Evolutionary conservation across 306 rosid species (phyloP).

Genomic region (Herpetospermum pedunculosum): DNA sequence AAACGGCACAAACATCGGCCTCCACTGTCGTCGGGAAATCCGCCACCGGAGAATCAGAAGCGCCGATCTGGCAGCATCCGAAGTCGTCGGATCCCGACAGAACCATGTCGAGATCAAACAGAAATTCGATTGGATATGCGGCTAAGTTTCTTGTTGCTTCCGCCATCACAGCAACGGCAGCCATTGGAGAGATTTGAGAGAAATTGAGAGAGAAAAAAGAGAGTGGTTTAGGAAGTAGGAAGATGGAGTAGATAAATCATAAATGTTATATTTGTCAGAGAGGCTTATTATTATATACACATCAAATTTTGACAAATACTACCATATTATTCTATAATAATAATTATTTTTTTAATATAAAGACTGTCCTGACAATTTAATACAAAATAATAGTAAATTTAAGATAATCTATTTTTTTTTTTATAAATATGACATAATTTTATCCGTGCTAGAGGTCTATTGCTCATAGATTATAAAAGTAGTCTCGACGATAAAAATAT

Average conservation of each 20-base stretch:
- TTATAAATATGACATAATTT: too few relatives aligned
- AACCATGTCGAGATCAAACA: conserved; percentile 5
- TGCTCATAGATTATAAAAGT: too few relatives aligned
- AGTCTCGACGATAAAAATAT: too few relatives aligned
- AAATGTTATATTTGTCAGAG: not conserved
- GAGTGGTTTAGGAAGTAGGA: not conserved
- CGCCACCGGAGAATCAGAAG: not conserved
- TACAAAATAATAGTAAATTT: too few relatives aligned
- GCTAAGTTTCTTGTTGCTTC: not conserved
- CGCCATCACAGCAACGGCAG: not conserved
- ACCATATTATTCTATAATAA: not conserved
- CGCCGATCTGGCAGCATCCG: not conserved
- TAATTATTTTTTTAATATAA: too few relatives aligned
- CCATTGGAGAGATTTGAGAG: conserved; percentile 1
- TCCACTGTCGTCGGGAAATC: conserved; percentile 21
- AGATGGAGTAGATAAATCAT: not conserved
- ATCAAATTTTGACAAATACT: not conserved
- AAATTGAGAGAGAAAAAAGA: not conserved
- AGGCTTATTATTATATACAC: not conserved
- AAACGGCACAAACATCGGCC: conserved; percentile 36
- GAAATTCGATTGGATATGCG: not conserved
- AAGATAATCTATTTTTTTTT: too few relatives aligned
- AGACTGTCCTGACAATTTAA: too few relatives aligned
- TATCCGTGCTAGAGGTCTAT: too few relatives aligned
- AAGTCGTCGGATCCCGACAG: not conserved